Conservation (phyloP, 78 protist species). For the Abeoforma whisleri region DNA sequence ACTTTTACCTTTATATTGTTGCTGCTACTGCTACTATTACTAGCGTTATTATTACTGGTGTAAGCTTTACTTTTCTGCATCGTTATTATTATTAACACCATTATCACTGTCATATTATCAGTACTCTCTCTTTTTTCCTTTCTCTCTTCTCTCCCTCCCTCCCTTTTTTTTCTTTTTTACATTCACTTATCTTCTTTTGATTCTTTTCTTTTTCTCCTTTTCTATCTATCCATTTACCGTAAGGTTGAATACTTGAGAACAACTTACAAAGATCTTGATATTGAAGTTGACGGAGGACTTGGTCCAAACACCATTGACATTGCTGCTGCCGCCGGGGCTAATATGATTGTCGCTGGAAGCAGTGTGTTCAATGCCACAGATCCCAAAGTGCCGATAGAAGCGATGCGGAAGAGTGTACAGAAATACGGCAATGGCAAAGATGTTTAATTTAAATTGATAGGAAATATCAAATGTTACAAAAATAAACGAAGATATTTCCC, state of each 20-base stretch:
- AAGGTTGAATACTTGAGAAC: slow-evolving; percentile 53
- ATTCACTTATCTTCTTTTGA: neutral
- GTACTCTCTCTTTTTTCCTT: neutral
- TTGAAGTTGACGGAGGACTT: slow-evolving; percentile 97
- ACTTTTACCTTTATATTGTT: too few relatives aligned
- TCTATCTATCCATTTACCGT: neutral
- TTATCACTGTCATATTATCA: neutral
- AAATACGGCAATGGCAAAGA: slow-evolving; percentile 28
- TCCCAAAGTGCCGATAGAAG: slow-evolving; percentile 34
- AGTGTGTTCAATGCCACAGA: slow-evolving; percentile 63
- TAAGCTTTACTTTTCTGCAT: too few relatives aligned
- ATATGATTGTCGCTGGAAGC: slow-evolving; percentile 92
- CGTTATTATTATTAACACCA: too few relatives aligned
- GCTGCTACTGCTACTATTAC: too few relatives aligned
- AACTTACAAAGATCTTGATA: slow-evolving; percentile 66
- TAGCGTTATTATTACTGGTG: too few relatives aligned
- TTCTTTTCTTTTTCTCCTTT: neutral
- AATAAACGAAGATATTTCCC: too few relatives aligned
- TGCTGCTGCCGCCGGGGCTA: slow-evolving; percentile 91
- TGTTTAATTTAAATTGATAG: too few relatives aligned
- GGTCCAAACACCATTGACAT: slow-evolving; percentile 67
- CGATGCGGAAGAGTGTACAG: slow-evolving; percentile 39
- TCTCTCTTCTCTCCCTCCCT: neutral
- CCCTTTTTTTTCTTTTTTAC: neutral
- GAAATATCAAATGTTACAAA: too few relatives aligned